phyloP scores from a whole-genome alignment of 257 asterid species.

The Linaria vulgaris region DNA sequence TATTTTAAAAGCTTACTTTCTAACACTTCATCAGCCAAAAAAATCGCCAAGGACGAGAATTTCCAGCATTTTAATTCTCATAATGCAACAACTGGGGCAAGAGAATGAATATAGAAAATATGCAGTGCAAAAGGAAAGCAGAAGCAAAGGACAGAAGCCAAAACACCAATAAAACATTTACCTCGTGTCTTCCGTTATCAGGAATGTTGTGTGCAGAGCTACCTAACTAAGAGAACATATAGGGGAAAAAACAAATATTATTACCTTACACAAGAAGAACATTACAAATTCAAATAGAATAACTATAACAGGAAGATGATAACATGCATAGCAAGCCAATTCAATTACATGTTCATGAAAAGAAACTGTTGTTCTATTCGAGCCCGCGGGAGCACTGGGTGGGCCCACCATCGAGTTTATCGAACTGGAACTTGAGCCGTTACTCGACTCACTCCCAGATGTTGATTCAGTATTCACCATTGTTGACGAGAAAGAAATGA shows the following conservation, averaged over 20 bases:
- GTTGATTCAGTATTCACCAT: too few species aligned
- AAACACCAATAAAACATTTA: constrained; percentile 16
- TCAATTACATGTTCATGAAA: constrained; percentile 62
- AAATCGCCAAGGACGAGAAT: too few species aligned
- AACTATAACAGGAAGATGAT: constrained; percentile 4
- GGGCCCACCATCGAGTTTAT: too few species aligned
- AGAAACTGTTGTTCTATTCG: constrained; percentile 52
- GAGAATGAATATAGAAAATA: neutral
- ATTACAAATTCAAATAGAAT: constrained; percentile 5
- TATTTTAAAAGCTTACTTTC: neutral
- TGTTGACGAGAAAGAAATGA: too few species aligned
- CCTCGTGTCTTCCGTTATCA: constrained; percentile 41
- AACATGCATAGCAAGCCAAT: constrained; percentile 23
- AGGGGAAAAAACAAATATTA: neutral
- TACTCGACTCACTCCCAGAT: too few species aligned
- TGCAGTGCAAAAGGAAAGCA: neutral
- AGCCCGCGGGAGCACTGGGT: too few species aligned
- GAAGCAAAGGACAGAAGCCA: neutral
- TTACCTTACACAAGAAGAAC: neutral
- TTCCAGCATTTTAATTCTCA: constrained; percentile 2
- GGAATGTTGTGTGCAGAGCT: constrained; percentile 36
- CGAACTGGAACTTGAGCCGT: too few species aligned
- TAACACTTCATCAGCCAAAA: neutral
- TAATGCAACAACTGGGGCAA: constrained; percentile 11
- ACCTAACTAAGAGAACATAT: constrained; percentile 38